phyloP scores from a whole-genome alignment of 306 rosid genomes.

The Cicer arietinum region DNA sequence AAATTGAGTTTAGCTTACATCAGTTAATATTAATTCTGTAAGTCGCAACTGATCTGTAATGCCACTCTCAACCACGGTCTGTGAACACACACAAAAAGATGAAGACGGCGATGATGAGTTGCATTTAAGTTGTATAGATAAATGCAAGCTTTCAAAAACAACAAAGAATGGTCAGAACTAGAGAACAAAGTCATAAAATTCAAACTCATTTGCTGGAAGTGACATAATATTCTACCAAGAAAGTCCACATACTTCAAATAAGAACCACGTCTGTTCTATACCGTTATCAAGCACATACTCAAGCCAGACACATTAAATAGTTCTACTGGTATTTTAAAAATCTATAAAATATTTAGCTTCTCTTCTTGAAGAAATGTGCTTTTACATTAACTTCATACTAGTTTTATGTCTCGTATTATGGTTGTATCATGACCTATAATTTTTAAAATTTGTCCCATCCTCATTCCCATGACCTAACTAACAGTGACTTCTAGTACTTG shows the following conservation, averaged over 20 bases:
- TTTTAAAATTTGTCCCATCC: too few species aligned
- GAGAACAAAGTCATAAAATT: neutral
- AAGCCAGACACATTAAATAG: neutral
- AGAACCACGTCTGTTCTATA: neutral
- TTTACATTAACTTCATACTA: neutral
- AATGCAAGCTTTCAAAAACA: neutral
- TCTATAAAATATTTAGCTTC: neutral
- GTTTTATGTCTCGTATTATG: neutral
- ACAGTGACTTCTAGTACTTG: neutral
- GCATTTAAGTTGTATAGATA: constrained; percentile 19
- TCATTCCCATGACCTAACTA: too few species aligned
- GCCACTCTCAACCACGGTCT: constrained; percentile 86
- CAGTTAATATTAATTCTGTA: constrained; percentile 71
- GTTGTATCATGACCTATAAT: neutral
- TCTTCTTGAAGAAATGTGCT: neutral
- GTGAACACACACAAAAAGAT: constrained; percentile 31
- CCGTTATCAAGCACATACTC: neutral
- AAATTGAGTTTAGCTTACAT: constrained; percentile 65
- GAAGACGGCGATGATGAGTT: neutral
- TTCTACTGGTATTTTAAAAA: neutral
- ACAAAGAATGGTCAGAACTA: neutral
- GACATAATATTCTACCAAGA: neutral
- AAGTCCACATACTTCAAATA: neutral
- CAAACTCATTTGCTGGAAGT: constrained; percentile 19
- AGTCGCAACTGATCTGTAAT: constrained; percentile 87